Percentiles rank a stretch among this genome's conserved stretches.
Evolutionary conservation across 2,329 filamentous ascomycete genomes (phyloP).

Genomic region (Westerdykella ornata): DNA sequence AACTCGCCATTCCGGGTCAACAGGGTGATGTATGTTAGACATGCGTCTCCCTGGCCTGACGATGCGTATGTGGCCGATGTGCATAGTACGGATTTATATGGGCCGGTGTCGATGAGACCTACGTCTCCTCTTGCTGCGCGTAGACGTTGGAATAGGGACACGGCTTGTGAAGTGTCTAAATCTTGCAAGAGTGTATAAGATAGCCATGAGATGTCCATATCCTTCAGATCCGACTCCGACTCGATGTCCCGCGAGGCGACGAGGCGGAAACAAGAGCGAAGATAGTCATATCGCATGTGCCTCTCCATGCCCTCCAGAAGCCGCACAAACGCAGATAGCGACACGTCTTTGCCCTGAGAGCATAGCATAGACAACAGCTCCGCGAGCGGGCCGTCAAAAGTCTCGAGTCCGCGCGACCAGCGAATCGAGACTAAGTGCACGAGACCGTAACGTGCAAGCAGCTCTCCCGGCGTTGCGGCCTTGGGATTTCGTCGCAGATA

Average conservation of each 20-base stretch:
- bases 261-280: conserved; percentile 14
- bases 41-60: conserved; percentile 8
- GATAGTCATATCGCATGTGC: conserved; percentile 13
- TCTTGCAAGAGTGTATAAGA: conserved; percentile 5
- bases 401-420: conserved; percentile 18
- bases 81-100: conserved; percentile 4
- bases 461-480: conserved; percentile 5
- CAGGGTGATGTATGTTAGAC: conserved; percentile 13
- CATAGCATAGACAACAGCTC: conserved; percentile 5
- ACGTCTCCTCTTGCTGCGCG: conserved; percentile 14
- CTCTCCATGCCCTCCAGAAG: conserved; percentile 6
- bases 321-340: conserved; percentile 5
- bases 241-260: conserved; percentile 14
- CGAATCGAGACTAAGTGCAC: conserved; percentile 16
- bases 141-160: conserved; percentile 17
- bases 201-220: conserved; percentile 3
- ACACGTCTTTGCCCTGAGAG: background rate
- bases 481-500: conserved; percentile 14
- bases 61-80: background rate
- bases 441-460: conserved; percentile 7
- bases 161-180: conserved; percentile 11
- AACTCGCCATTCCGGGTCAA: conserved; percentile 6
- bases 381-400: conserved; percentile 15
- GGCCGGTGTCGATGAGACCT: conserved; percentile 6
- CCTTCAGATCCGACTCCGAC: conserved; percentile 10